Evolutionary conservation across 805 yeast species (phyloP).

Genomic region (Jamesozyma jinghongensis): DNA sequence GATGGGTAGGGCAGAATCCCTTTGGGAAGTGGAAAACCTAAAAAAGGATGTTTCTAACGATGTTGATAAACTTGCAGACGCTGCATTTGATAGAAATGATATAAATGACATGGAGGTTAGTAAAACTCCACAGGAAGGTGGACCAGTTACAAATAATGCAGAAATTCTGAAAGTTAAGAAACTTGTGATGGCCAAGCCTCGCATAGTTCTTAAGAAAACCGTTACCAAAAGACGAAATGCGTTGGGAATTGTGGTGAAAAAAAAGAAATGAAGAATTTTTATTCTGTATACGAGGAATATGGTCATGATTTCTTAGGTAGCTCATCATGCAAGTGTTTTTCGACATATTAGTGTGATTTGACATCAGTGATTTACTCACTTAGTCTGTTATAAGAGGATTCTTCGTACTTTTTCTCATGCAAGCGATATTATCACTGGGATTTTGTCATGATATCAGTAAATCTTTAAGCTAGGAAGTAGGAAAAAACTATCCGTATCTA

Average conservation of each 20-base stretch:
- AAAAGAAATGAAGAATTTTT: conserved; percentile 5
- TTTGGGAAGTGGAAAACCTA: conserved; percentile 1
- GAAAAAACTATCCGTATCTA: no score
- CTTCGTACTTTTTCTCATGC: no score
- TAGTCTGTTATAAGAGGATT: no score
- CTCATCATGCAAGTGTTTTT: no score
- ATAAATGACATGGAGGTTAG: neutral
- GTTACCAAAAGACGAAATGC: conserved; percentile 10
- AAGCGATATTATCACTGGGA: no score
- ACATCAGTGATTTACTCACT: no score
- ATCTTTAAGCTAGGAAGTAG: no score
- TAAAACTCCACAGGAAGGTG: neutral
- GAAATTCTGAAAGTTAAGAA: neutral
- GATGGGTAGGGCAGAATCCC: conserved; percentile 15
- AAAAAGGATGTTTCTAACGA: conserved; percentile 5
- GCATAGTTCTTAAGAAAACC: conserved; percentile 6
- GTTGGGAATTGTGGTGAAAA: conserved; percentile 17
- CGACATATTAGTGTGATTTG: no score
- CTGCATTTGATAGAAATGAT: conserved; percentile 29
- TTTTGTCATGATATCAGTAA: no score
- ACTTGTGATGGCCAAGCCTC: neutral
- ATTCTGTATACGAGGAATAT: no score
- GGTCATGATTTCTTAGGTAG: no score
- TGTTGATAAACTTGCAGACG: conserved; percentile 21
- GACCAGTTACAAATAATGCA: neutral